Conservation (phyloP, 805 yeast species). For the Maudiozyma serrabonitensis region DNA sequence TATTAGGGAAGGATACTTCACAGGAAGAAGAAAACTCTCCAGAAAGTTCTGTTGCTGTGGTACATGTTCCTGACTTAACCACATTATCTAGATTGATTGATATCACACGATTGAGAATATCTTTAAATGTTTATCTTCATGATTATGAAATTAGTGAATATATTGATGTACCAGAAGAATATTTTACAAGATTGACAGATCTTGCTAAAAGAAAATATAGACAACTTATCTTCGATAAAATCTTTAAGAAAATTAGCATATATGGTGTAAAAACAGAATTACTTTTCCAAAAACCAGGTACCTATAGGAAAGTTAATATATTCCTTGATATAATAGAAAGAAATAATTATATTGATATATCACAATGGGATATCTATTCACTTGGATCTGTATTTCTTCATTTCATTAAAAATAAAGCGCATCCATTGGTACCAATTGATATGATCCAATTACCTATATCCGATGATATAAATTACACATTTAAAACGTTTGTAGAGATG, state of each 20-base stretch:
- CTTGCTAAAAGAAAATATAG: constrained; percentile 30
- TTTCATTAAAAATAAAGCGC: constrained; percentile 42
- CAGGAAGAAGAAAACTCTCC: constrained; percentile 6
- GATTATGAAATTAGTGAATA: constrained; percentile 45
- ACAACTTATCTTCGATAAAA: constrained; percentile 38
- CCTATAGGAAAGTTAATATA: constrained; percentile 36
- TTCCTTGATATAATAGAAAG: constrained; percentile 42
- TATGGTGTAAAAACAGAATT: constrained; percentile 37
- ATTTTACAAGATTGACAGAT: constrained; percentile 20
- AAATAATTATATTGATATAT: constrained; percentile 48
- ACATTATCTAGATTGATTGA: constrained; percentile 55
- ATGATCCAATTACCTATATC: constrained; percentile 43
- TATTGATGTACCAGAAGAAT: constrained; percentile 39
- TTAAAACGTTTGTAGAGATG: constrained; percentile 29
- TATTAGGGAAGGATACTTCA: constrained; percentile 8
- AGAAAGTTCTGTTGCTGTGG: constrained; percentile 12
- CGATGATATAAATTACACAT: constrained; percentile 40
- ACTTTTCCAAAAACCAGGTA: constrained; percentile 49
- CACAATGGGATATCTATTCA: constrained; percentile 51
- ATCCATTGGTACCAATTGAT: constrained; percentile 44
- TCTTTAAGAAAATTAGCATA: constrained; percentile 38
- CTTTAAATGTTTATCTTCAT: constrained; percentile 63
- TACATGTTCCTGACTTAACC: constrained; percentile 41
- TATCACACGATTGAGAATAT: constrained; percentile 65
- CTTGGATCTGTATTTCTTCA: constrained; percentile 35